Percentiles rank a stretch among this genome's conserved stretches.
phyloP scores from a whole-genome alignment of 148 eudicot genomes.

The Chenopodium suecicum region DNA sequence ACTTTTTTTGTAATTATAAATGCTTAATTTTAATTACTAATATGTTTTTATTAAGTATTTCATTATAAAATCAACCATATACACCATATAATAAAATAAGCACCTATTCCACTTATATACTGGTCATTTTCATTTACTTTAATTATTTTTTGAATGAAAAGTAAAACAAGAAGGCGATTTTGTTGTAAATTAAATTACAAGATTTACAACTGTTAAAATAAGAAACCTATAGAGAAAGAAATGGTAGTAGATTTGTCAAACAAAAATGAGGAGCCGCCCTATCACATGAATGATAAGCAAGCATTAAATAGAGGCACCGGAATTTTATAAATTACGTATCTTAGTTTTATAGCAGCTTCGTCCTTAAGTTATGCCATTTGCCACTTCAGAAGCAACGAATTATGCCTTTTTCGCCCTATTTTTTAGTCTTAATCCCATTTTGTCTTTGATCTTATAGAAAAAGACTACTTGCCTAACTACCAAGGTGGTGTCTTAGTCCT shows the following conservation, averaged over 20 bases:
- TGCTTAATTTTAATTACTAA: no score
- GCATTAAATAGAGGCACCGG: constrained; percentile 24
- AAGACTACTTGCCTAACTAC: neutral
- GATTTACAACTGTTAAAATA: no score
- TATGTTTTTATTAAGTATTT: no score
- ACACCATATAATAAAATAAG: no score
- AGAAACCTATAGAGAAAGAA: neutral
- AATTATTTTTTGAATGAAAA: no score
- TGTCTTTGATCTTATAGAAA: neutral
- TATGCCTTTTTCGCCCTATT: neutral
- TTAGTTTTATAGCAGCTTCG: constrained; percentile 10
- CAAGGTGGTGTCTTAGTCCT: neutral
- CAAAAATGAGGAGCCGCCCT: constrained; percentile 10
- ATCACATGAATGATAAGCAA: constrained; percentile 28
- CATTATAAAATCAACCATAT: no score
- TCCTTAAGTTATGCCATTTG: constrained; percentile 28
- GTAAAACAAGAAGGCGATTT: no score
- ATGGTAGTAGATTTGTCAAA: neutral
- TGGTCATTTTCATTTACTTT: no score
- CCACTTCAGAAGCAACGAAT: constrained; percentile 8
- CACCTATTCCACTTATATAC: no score
- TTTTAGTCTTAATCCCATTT: neutral
- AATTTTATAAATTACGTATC: constrained; percentile 3
- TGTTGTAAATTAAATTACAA: no score
- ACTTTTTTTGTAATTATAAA: no score